Conservation (phyloP, 2,329 filamentous ascomycete species). For the Camptophora hylomeconis region DNA sequence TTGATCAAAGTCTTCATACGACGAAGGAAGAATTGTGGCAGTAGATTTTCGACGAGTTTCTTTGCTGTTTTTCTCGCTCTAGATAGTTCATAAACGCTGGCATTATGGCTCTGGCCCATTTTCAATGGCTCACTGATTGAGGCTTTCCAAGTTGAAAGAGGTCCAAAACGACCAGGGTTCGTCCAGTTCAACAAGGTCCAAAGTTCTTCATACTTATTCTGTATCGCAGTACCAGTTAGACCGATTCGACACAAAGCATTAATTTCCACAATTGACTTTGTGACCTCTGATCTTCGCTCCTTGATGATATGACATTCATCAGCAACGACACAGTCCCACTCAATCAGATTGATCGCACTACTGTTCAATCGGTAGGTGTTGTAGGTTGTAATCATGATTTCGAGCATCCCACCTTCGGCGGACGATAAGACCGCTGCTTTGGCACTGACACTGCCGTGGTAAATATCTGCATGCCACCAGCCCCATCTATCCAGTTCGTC, state of each 20-base stretch:
- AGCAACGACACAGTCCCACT: slow-evolving; percentile 88
- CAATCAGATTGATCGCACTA: slow-evolving; percentile 64
- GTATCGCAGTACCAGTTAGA: slow-evolving; percentile 87
- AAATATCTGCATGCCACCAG: slow-evolving; percentile 83
- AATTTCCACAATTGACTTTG: slow-evolving; percentile 75
- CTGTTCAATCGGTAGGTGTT: slow-evolving; percentile 70
- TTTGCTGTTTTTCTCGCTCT: slow-evolving; percentile 68
- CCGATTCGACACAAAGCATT: slow-evolving; percentile 89
- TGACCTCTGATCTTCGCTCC: slow-evolving; percentile 61
- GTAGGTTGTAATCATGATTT: slow-evolving; percentile 93
- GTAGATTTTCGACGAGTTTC: slow-evolving; percentile 71
- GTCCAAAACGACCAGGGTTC: slow-evolving; percentile 62
- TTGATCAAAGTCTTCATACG: slow-evolving; percentile 89
- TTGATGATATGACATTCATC: slow-evolving; percentile 92
- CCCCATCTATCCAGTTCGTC: slow-evolving; percentile 81
- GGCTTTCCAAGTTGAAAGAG: slow-evolving; percentile 61
- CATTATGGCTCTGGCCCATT: slow-evolving; percentile 83
- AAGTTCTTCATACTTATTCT: slow-evolving; percentile 94
- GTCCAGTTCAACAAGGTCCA: slow-evolving; percentile 97
- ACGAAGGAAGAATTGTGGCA: slow-evolving; percentile 81
- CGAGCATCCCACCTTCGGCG: slow-evolving; percentile 61
- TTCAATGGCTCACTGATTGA: slow-evolving; percentile 69
- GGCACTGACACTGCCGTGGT: slow-evolving; percentile 52
- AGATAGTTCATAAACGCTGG: slow-evolving; percentile 69
- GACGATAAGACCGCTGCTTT: slow-evolving; percentile 60